Base-by-base conservation (phyloP, 305 asterid species). In the Caryopteris hybrid region DNA sequence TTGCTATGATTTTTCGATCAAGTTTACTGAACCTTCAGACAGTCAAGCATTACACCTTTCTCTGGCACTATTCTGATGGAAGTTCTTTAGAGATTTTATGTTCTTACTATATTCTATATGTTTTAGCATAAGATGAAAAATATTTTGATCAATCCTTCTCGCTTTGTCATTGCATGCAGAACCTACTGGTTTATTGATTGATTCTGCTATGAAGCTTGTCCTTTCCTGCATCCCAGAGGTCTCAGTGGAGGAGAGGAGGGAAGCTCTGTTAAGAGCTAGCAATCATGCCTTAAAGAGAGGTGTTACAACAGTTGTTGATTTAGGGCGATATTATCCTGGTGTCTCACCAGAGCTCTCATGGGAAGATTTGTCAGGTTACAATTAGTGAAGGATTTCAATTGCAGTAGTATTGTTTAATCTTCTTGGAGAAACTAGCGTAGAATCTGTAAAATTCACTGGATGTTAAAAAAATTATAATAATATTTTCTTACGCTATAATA, bases 241-340 rank as follows among this genome's bases (percentile, higher is more conserved):
- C 70, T 77, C 96, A 14, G 74, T 83, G 53, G 86, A 87, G 55
- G 96, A 88, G 75, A 86, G 90, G 79, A 87, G 96, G 86, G 90
- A 87, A 77, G 98, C 98, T 61, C 81, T 94, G 68, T 48, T 64
- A 29, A 75, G 95, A 82, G 99, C 98, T 64, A 86, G 95, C 74
- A 78, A 81, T 41, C 80, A 78, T 73, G 93, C 99, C 68, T 74
- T 91, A 66, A 82, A 52, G 71, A 87, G 90, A 78, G 99, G 99
- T 75, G 98, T 91, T 72, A 94, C 99, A 34, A 77, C 99, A 68
- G 87, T 94, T 59, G 95, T 89, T 58, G 99, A 94, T 73, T 38
- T 91, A 52, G 99, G 99, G 52, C 84, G 95, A 81, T 91, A 91
- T 66, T 80, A 78, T 83, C 99, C 99, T 57, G 96, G 99, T 58